Evolutionary conservation across 495 filamentous ascomycete species (phyloP), one percentile per base, ranked within the genome.

Genomic region (Cercophora sp.): DNA sequence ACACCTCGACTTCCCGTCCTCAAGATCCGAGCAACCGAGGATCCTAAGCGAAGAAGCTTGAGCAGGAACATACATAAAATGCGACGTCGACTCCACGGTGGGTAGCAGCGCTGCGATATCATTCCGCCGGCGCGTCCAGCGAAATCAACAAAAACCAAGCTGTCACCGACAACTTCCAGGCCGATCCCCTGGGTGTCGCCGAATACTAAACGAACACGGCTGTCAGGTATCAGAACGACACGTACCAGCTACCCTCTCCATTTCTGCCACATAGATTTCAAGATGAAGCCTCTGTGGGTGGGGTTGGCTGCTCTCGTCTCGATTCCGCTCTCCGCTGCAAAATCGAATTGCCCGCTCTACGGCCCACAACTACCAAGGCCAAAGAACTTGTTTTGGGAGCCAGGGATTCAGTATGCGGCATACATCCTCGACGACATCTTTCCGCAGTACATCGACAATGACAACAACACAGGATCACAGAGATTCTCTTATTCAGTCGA

Each of bases 401-500:
- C 49, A 0, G 60, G 53, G 0, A 59, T 74, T 22, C 25, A 59
- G 40, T 49, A 32, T 4, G 70, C 70, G 0, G 56, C 54, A 4
- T 24, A 18, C 2, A 44, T 57, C 1, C 40, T 76, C 0, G 66
- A 71, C 40, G 54, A 56, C 13, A 45, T 66, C 1, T 62, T 76
- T 20, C 11, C 26, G 13, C 19, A 63, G 15, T 58, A 65, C 50
- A 68, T 72, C 48, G 69, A 72, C 35, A 59, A 64, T 27, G 56
- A 61, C 26, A 74, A 67, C 27, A 58, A 48, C n/a, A 62, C 62
- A 0, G 62, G 72, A 6, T 61, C 68, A 1, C 72, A 55, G 11
- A 25, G 43, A n/a, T 64, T 74, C 40, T 80, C 79, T 0, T 79
- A 77, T 52, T 70, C 73, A 8, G 60, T 79, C 13, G 70, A 73